phyloP scores from a whole-genome alignment of 345 rosid genomes.

The Anacardium occidentale region DNA sequence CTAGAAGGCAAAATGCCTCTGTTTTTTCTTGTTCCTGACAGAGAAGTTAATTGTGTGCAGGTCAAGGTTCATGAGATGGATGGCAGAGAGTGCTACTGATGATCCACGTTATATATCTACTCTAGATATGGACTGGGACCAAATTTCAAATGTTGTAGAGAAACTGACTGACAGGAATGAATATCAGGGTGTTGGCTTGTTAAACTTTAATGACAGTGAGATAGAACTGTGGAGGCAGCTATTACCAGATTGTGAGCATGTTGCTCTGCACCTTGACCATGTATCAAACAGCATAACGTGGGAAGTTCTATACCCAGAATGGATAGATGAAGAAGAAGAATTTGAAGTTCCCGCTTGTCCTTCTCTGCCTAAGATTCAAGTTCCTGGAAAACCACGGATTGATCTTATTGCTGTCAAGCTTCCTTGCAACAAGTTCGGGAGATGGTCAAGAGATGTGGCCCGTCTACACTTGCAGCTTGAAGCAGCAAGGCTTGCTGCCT shows the following conservation, averaged over 20 bases:
- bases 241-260: conserved; percentile 57
- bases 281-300: conserved; percentile 51
- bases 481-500: conserved; percentile 74
- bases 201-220: conserved; percentile 68
- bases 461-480: conserved; percentile 84
- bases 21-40: conserved; percentile 14
- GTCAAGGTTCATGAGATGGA: conserved; percentile 51
- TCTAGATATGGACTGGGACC: conserved; percentile 59
- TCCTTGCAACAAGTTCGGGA: conserved; percentile 62
- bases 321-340: conserved; percentile 95
- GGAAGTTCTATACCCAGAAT: conserved; percentile 84
- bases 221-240: conserved; percentile 54
- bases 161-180: conserved; percentile 42
- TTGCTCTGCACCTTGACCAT: conserved; percentile 48
- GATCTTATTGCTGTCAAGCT: conserved; percentile 78
- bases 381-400: conserved; percentile 70
- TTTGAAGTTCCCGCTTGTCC: conserved; percentile 83
- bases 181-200: conserved; percentile 69
- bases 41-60: conserved; percentile 27
- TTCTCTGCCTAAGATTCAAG: conserved; percentile 59
- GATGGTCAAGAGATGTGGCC: conserved; percentile 85
- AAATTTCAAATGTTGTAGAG: conserved; percentile 49
- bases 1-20: not conserved
- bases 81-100: conserved; percentile 27
- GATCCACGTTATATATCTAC: conserved; percentile 64